Conservation (phyloP, 495 filamentous ascomycete species). For the Trichoderma gamsii region DNA sequence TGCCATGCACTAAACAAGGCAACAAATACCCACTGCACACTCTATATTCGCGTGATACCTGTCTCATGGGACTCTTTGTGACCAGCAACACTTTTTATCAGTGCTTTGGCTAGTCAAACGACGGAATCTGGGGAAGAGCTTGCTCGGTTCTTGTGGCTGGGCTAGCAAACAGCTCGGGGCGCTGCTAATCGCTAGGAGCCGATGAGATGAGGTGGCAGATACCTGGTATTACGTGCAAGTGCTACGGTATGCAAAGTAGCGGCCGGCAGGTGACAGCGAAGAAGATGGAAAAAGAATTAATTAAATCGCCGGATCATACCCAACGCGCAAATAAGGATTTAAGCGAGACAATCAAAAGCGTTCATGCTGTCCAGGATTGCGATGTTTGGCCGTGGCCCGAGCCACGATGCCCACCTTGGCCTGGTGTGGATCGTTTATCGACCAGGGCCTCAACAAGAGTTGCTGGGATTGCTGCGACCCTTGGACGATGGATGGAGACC, state of each 20-base stretch:
- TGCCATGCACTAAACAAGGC: not conserved
- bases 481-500: not conserved
- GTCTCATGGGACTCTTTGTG: not conserved
- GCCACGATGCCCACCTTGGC: conserved; percentile 7
- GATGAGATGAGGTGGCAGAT: not conserved
- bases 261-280: no score
- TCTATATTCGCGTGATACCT: not conserved
- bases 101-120: not conserved
- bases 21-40: not conserved
- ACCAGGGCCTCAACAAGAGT: not conserved
- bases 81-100: not conserved
- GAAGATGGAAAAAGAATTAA: no score
- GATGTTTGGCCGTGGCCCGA: not conserved
- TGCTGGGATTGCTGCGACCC: not conserved
- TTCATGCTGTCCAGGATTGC: not conserved
- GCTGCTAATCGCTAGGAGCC: not conserved
- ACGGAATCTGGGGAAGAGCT: not conserved
- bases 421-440: not conserved
- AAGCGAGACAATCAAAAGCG: not conserved
- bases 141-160: conserved; percentile 6
- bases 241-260: no score
- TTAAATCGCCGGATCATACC: no score
- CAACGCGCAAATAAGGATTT: not conserved
- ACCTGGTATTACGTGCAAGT: no score
- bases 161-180: conserved; percentile 5